Evolutionary conservation across 2,329 filamentous ascomycete species (phyloP).

Genomic region (Fusarium sp.): DNA sequence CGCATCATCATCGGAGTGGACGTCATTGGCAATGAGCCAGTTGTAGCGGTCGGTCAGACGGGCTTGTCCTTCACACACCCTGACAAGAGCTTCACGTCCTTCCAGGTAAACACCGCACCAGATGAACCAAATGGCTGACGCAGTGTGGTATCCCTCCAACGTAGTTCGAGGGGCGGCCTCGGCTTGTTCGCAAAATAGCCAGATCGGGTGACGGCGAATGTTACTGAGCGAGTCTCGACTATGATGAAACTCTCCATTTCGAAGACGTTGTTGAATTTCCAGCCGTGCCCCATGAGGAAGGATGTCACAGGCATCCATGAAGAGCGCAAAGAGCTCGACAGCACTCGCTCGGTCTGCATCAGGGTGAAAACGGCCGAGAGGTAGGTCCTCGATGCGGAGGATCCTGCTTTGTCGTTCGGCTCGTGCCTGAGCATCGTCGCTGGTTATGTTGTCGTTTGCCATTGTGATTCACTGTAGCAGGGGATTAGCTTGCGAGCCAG

Average conservation of each 20-base stretch:
- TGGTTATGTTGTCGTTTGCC: background rate
- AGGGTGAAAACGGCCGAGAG: background rate
- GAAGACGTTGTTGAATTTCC: background rate
- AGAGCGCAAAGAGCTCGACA: background rate
- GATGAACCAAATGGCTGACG: background rate
- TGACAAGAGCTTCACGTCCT: background rate
- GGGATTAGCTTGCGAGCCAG: background rate
- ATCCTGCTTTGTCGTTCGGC: background rate
- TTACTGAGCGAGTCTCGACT: background rate
- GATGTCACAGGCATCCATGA: background rate
- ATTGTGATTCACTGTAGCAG: background rate
- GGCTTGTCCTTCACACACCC: background rate
- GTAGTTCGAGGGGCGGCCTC: background rate
- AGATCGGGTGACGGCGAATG: background rate
- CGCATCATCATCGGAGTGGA: background rate
- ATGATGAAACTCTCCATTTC: background rate
- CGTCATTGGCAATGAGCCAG: background rate
- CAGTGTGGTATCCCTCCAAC: background rate
- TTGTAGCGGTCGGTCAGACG: background rate
- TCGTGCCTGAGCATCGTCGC: background rate
- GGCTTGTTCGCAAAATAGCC: background rate
- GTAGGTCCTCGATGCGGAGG: background rate
- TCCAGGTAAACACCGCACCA: background rate
- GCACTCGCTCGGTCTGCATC: background rate
- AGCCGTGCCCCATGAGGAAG: background rate